A percentile compares a stretch with the other conserved stretches of the same genome.
phyloP scores from a whole-genome alignment of 805 yeast species.

The Myxozyma geophila region DNA sequence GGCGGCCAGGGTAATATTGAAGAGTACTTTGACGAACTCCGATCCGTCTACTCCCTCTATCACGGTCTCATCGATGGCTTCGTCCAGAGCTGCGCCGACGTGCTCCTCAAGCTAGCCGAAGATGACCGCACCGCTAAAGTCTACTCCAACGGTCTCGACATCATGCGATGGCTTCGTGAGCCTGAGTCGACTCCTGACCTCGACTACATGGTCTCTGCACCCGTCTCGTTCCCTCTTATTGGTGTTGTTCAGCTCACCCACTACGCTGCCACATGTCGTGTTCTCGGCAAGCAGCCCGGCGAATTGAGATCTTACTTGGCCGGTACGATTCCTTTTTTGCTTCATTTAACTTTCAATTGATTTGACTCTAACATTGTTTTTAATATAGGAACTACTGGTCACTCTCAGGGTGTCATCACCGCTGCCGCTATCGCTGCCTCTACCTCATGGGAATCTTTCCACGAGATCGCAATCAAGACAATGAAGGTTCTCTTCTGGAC shows the following conservation, averaged over 20 bases:
- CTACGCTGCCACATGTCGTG: conserved; percentile 83
- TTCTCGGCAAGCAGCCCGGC: conserved; percentile 88
- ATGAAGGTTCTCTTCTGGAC: conserved; percentile 86
- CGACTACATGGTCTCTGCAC: conserved; percentile 86
- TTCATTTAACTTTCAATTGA: not conserved
- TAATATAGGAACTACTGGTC: conserved; percentile 49
- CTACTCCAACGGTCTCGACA: conserved; percentile 91
- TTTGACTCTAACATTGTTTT: not conserved
- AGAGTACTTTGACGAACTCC: conserved; percentile 94
- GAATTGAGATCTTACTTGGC: conserved; percentile 67
- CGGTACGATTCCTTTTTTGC: conserved; percentile 11
- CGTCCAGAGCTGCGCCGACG: conserved; percentile 67
- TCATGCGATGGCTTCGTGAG: conserved; percentile 81
- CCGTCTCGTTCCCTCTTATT: conserved; percentile 95
- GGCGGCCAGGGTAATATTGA: conserved; percentile 99
- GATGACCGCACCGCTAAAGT: conserved; percentile 81
- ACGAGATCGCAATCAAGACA: conserved; percentile 71
- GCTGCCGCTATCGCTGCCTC: conserved; percentile 86
- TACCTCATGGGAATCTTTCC: conserved; percentile 84
- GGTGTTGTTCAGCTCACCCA: conserved; percentile 95
- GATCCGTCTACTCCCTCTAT: conserved; percentile 80
- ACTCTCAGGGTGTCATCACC: conserved; percentile 68
- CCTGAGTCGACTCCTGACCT: conserved; percentile 87
- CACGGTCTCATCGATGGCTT: conserved; percentile 74
- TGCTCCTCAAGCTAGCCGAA: conserved; percentile 66